Percentiles rank a stretch among this genome's conserved stretches.
Evolutionary conservation across 352 stramenopile genomes (phyloP).

Genomic region (Pythium periplocum): DNA sequence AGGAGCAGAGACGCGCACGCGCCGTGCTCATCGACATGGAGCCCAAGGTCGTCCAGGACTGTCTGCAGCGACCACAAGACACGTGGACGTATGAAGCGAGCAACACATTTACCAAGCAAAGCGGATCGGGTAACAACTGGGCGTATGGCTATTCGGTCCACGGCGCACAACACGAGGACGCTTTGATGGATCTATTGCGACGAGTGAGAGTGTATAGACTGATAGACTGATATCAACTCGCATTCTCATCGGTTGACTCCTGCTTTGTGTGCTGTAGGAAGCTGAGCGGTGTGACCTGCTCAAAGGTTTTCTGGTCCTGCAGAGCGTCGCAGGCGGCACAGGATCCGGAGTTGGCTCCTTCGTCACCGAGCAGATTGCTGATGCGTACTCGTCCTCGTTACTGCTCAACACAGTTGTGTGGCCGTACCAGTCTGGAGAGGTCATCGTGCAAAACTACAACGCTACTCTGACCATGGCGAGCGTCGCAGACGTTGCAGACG

Average conservation of each 20-base stretch:
- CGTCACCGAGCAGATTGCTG: conserved; percentile 64
- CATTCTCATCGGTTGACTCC: too few species aligned
- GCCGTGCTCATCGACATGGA: conserved; percentile 83
- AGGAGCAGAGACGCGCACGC: conserved; percentile 22
- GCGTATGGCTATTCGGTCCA: conserved; percentile 57
- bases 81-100: conserved; percentile 37
- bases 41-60: conserved; percentile 67
- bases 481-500: conserved; percentile 48
- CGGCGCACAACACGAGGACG: conserved; percentile 31
- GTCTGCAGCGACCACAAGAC: conserved; percentile 16
- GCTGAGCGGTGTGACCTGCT: conserved; percentile 66
- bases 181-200: conserved; percentile 46
- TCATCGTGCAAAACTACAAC: conserved; percentile 91
- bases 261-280: conserved; percentile 26
- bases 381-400: conserved; percentile 47
- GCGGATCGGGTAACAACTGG: conserved; percentile 80
- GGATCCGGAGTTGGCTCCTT: conserved; percentile 84
- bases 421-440: conserved; percentile 78
- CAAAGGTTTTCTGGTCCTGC: conserved; percentile 64
- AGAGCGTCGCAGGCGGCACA: conserved; percentile 85
- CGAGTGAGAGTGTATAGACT: neutral
- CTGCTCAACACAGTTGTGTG: conserved; percentile 78
- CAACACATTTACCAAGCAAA: conserved; percentile 54
- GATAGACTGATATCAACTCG: too few species aligned
- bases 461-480: conserved; percentile 81